phyloP scores from a whole-genome alignment of 306 rosid genomes.

The Acacia crassicarpa region DNA sequence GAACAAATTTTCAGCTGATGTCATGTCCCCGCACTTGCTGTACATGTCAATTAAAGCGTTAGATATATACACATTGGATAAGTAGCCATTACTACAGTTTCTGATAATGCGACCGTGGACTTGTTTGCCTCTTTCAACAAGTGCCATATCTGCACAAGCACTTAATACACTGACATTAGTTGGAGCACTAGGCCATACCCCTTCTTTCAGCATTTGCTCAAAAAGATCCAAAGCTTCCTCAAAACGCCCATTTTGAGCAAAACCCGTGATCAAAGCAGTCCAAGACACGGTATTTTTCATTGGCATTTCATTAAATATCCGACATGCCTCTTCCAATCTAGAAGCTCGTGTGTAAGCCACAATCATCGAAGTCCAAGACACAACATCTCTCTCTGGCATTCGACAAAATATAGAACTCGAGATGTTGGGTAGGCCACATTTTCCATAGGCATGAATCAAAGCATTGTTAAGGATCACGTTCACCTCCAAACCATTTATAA shows the following conservation, averaged over 20 bases:
- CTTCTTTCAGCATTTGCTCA: constrained; percentile 47
- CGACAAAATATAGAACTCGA: constrained; percentile 41
- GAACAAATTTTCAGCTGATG: constrained; percentile 54
- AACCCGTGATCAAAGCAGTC: constrained; percentile 60
- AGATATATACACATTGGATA: constrained; percentile 38
- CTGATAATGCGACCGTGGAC: constrained; percentile 51
- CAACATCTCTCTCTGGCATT: constrained; percentile 41
- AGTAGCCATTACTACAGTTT: constrained; percentile 32
- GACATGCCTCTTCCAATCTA: constrained; percentile 47
- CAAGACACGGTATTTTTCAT: constrained; percentile 48
- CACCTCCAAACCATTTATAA: constrained; percentile 45
- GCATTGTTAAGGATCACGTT: constrained; percentile 52
- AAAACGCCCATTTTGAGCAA: constrained; percentile 36
- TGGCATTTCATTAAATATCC: constrained; percentile 51
- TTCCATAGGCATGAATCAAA: constrained; percentile 63
- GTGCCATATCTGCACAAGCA: constrained; percentile 58
- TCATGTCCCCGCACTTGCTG: constrained; percentile 60
- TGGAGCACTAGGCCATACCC: constrained; percentile 40
- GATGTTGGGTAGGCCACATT: constrained; percentile 44
- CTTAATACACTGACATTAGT: constrained; percentile 54
- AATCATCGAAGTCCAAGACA: constrained; percentile 11
- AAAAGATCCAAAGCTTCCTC: constrained; percentile 46
- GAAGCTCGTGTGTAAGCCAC: constrained; percentile 22
- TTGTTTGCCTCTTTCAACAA: constrained; percentile 54
- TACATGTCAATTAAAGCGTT: constrained; percentile 68